phyloP scores from a whole-genome alignment of 495 filamentous ascomycete genomes.

The Apodospora peruviana region DNA sequence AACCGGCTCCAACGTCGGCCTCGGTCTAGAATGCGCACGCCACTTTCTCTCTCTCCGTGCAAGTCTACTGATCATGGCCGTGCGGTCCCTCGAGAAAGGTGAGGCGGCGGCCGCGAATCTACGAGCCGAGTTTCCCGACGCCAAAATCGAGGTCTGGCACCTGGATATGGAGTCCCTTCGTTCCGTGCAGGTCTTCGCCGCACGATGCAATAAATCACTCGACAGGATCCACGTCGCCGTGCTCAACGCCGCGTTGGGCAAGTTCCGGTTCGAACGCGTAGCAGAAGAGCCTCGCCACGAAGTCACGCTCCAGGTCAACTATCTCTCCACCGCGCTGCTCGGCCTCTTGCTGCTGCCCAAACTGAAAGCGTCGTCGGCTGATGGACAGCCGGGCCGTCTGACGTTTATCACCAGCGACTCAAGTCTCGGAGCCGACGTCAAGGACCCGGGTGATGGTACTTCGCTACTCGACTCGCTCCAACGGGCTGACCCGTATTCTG shows the following conservation, averaged over 20 bases:
- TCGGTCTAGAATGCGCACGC: constrained; percentile 42
- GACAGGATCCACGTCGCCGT: constrained; percentile 39
- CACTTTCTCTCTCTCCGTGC: constrained; percentile 22
- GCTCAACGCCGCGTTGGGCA: constrained; percentile 41
- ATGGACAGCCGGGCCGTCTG: constrained; percentile 3
- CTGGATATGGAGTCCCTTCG: constrained; percentile 46
- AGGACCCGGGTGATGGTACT: background rate
- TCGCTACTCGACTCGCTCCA: constrained; percentile 35
- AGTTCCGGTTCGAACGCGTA: constrained; percentile 5
- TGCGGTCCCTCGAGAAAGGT: constrained; percentile 13
- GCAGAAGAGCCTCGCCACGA: constrained; percentile 27
- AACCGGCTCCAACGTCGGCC: constrained; percentile 49
- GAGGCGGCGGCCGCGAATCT: constrained; percentile 2
- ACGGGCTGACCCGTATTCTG: constrained; percentile 9
- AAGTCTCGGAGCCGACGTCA: background rate
- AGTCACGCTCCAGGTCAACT: constrained; percentile 49
- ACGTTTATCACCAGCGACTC: background rate
- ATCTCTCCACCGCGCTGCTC: constrained; percentile 42
- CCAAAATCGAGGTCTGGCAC: constrained; percentile 43
- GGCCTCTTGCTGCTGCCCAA: constrained; percentile 22
- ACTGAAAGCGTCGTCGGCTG: constrained; percentile 30
- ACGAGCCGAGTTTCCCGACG: constrained; percentile 4
- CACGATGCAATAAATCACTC: constrained; percentile 19
- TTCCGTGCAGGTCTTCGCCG: constrained; percentile 33
- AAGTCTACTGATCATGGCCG: constrained; percentile 10